Base-by-base conservation (phyloP, 2,329 filamentous ascomycete species). In the Phyllosticta citriasiana region DNA sequence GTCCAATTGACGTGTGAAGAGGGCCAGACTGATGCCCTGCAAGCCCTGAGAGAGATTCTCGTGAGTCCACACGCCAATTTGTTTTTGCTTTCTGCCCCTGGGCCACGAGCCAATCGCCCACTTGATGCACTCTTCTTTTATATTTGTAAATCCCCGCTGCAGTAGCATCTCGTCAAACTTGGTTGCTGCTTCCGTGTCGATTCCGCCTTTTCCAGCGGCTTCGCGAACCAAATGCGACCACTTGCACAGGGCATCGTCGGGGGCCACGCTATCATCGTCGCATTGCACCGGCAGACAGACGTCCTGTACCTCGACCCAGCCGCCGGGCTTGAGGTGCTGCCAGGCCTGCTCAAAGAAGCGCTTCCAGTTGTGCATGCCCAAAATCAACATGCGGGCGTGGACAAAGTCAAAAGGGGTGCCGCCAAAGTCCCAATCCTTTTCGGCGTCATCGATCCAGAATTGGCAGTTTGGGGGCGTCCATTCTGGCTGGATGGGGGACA, bases 381-480 rank as follows among this genome's bases (percentile, higher is more conserved):
- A 78, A 64, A 77, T 68, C 77, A 83, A 76, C 74, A 80, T 67
- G 65, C 80, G 68, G 67, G 78, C 68, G 77, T 82, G 77, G 77
- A 87, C 80, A 65, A 81, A 80, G 68, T 87, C 84, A 66, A 83
- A 85, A 14, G 69, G 70, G 30, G 78, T 70, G 10, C 57, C 52
- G 7, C 76, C 73, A 22, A 57, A 82, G 50, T 78, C 70, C 85
- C 85, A 88, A 8, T 82, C 77, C 55, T 81, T 76, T 27, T 71
- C 69, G 24, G 65, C 69, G 57, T 74, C 70, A 50, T 74, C 71
- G 51, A 74, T 70, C 6, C 73, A 61, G 35, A 74, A 74, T 30
- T 64, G 66, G 55, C 69, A 69, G 59, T 75, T 76, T 16, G 57
- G 57, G 0, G 73, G 73, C 4, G 65, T 62, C 30, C 47, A 35